Evolutionary conservation across 768 basidiomycete genomes (phyloP).

Genomic region (Termitomyces sp.): DNA sequence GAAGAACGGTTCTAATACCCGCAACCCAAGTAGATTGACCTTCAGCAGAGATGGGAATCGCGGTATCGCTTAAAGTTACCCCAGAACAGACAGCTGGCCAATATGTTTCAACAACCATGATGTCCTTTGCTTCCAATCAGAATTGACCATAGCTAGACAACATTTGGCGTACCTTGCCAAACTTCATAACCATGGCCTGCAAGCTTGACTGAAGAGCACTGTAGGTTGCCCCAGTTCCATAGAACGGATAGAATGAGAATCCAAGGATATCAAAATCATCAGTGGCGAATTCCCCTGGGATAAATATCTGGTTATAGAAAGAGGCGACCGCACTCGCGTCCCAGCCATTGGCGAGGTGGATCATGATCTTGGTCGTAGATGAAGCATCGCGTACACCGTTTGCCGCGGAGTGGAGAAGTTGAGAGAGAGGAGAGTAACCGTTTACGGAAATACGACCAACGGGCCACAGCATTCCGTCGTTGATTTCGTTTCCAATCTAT

Average conservation of each 20-base stretch:
- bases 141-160: not conserved
- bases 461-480: constrained; percentile 62
- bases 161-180: constrained; percentile 39
- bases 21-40: constrained; percentile 55
- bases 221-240: constrained; percentile 55
- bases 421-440: constrained; percentile 50
- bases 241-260: constrained; percentile 67
- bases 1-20: constrained; percentile 45
- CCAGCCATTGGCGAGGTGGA: constrained; percentile 68
- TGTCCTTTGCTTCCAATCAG: constrained; percentile 26
- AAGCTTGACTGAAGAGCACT: constrained; percentile 46
- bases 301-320: constrained; percentile 52
- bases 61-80: constrained; percentile 39
- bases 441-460: constrained; percentile 49
- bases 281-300: constrained; percentile 44
- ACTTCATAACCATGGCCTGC: constrained; percentile 44
- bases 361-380: constrained; percentile 44
- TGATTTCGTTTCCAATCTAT: constrained; percentile 65
- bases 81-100: constrained; percentile 54
- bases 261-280: constrained; percentile 56
- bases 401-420: constrained; percentile 58
- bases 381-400: constrained; percentile 50
- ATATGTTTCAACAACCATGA: constrained; percentile 64
- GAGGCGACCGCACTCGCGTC: constrained; percentile 37
- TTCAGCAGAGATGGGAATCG: constrained; percentile 42